Evolutionary conservation across 768 basidiomycete species (phyloP).

Genomic region (Dioszegia hungarica): DNA sequence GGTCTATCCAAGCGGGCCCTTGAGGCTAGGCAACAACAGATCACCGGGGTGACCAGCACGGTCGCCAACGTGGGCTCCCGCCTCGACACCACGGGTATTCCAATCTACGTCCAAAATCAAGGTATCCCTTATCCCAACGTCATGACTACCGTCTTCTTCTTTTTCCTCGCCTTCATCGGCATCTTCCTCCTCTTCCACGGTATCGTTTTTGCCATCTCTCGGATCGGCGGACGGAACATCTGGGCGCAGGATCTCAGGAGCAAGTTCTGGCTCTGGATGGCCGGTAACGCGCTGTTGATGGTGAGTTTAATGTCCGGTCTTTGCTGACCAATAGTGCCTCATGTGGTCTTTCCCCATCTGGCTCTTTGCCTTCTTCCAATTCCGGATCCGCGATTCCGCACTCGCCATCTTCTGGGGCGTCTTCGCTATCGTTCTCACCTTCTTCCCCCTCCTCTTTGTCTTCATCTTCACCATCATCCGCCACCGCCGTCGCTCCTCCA

Average conservation of each 20-base stretch:
- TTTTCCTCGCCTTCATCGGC: conserved; percentile 63
- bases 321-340: conserved; percentile 54
- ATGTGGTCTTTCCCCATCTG: conserved; percentile 64
- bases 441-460: conserved; percentile 55
- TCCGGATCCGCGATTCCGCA: conserved; percentile 84
- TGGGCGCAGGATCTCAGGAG: conserved; percentile 2
- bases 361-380: conserved; percentile 81
- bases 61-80: conserved; percentile 37
- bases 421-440: conserved; percentile 58
- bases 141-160: conserved; percentile 82
- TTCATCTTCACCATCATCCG: conserved; percentile 55
- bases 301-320: conserved; percentile 52
- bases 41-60: conserved; percentile 22
- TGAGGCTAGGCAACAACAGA: conserved; percentile 21
- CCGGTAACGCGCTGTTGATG: conserved; percentile 55
- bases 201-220: conserved; percentile 55
- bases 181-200: conserved; percentile 57
- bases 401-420: conserved; percentile 74
- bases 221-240: conserved; percentile 46
- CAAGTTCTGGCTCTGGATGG: conserved; percentile 8
- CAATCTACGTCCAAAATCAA: conserved; percentile 71
- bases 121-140: conserved; percentile 80
- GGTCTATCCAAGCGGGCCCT: neutral
- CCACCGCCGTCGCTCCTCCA: conserved; percentile 51
- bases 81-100: conserved; percentile 66